These are phyloP conservation scores for Lentinula edodes DNA, from an alignment of 768 basidiomycete genomes.

Conservation along the genomic window DNA sequence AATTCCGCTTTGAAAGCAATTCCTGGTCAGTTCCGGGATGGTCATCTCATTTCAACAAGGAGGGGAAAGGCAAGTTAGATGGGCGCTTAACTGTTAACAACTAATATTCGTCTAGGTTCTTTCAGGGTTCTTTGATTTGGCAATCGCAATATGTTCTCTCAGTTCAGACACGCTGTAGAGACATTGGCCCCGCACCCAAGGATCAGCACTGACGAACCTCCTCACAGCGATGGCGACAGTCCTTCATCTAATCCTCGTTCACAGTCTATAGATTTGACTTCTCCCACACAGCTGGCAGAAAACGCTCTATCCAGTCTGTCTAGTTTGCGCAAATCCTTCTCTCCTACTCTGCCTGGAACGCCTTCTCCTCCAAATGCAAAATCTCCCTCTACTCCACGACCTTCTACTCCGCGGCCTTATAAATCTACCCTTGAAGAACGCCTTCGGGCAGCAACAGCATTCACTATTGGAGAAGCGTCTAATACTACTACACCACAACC, in stretches of 20 bases:
- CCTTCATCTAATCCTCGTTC: conserved; percentile 22
- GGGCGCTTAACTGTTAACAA: background rate
- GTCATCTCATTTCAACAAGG: conserved; percentile 41
- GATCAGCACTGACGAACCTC: conserved; percentile 28
- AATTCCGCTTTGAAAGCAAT: conserved; percentile 68
- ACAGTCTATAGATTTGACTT: conserved; percentile 29
- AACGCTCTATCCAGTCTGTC: conserved; percentile 47
- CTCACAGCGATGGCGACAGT: conserved; percentile 12
- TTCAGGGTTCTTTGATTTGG: background rate
- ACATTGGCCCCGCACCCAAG: conserved; percentile 50
- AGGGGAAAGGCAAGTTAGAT: background rate
- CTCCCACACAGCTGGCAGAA: conserved; percentile 56
- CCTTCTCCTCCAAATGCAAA: conserved; percentile 15
- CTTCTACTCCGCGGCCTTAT: conserved; percentile 20
- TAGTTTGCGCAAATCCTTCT: conserved; percentile 61
- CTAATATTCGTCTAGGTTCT: background rate
- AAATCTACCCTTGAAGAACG: conserved; percentile 73
- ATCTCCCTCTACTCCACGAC: background rate
- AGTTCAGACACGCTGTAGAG: conserved; percentile 71
- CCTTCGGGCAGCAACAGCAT: conserved; percentile 52
- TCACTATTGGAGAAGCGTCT: conserved; percentile 53
- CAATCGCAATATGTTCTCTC: conserved; percentile 56
- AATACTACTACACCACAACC: conserved; percentile 32
- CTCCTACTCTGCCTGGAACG: conserved; percentile 45
- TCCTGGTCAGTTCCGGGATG: conserved; percentile 61